Conservation (phyloP, 2,329 filamentous ascomycete genomes). For the Fusarium hostae region DNA sequence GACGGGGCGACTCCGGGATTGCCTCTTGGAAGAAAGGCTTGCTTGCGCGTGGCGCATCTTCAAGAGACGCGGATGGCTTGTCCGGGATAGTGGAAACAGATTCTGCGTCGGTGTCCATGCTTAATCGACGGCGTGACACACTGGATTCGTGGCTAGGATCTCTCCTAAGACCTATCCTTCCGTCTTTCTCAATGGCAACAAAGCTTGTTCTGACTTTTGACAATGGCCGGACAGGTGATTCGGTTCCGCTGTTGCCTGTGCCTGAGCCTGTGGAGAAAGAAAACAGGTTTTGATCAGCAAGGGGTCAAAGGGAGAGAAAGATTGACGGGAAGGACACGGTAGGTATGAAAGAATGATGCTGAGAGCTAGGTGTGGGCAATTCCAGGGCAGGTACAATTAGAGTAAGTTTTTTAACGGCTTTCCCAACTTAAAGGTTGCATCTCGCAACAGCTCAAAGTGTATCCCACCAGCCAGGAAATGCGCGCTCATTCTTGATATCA, state of each 20-base stretch:
- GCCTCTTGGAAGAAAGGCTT: conserved; percentile 51
- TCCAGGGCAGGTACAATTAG: conserved; percentile 29
- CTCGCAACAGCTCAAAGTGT: conserved; percentile 17
- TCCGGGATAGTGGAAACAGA: conserved; percentile 52
- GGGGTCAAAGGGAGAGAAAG: conserved; percentile 27
- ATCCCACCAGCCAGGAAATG: conserved; percentile 17
- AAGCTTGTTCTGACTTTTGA: conserved; percentile 82
- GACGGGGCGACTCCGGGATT: conserved; percentile 56
- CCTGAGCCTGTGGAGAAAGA: conserved; percentile 40
- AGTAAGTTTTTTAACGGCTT: conserved; percentile 22
- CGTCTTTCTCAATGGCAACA: conserved; percentile 76
- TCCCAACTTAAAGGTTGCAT: conserved; percentile 15
- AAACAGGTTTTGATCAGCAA: conserved; percentile 39
- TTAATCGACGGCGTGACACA: conserved; percentile 51
- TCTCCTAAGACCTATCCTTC: conserved; percentile 63
- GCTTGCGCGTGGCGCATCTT: conserved; percentile 41
- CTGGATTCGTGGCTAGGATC: conserved; percentile 54
- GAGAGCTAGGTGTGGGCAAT: conserved; percentile 31
- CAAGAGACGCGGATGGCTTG: conserved; percentile 46
- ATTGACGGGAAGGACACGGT: conserved; percentile 31
- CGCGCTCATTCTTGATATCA: conserved; percentile 13
- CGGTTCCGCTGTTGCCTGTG: conserved; percentile 50
- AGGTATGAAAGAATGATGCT: conserved; percentile 27
- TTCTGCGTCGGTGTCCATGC: conserved; percentile 50
- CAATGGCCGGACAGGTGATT: conserved; percentile 69